phyloP scores from a whole-genome alignment of 257 asterid genomes.

The Jacaranda copaia region DNA sequence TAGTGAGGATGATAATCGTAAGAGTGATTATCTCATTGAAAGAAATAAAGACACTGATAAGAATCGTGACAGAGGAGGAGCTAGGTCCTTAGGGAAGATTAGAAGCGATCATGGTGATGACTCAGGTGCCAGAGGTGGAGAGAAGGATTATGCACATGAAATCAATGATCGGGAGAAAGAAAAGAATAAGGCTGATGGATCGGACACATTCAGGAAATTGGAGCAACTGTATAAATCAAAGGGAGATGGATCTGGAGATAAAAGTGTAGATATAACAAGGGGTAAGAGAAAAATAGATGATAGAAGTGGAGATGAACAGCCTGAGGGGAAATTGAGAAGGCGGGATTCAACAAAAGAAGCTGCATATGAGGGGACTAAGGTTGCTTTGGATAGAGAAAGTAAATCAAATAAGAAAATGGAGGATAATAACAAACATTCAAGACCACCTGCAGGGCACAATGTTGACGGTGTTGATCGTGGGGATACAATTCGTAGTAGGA shows the following conservation, averaged over 20 bases:
- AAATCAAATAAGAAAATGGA: slow-evolving; percentile 39
- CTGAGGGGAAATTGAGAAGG: slow-evolving; percentile 54
- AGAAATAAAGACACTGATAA: slow-evolving; percentile 12
- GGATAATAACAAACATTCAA: slow-evolving; percentile 41
- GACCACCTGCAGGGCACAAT: slow-evolving; percentile 34
- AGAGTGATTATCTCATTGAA: slow-evolving; percentile 37
- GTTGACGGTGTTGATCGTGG: slow-evolving; percentile 35
- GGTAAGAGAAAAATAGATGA: slow-evolving; percentile 52
- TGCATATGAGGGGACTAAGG: slow-evolving; percentile 28
- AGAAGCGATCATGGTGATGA: slow-evolving; percentile 37
- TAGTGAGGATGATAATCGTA: slow-evolving; percentile 37
- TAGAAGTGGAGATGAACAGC: slow-evolving; percentile 45
- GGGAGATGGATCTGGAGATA: slow-evolving; percentile 51
- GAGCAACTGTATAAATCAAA: slow-evolving; percentile 54
- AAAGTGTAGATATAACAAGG: slow-evolving; percentile 39
- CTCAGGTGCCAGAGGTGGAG: slow-evolving; percentile 48
- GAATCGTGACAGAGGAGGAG: too few relatives aligned
- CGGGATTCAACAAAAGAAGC: slow-evolving; percentile 45
- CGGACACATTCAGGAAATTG: slow-evolving; percentile 54
- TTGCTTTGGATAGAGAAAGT: slow-evolving; percentile 36
- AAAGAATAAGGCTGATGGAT: slow-evolving; percentile 37
- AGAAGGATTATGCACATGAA: slow-evolving; percentile 40
- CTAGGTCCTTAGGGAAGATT: too few relatives aligned
- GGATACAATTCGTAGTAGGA: slow-evolving; percentile 28
- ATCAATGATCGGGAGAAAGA: slow-evolving; percentile 43